These are phyloP conservation scores for Penicillium mononematosum DNA, from an alignment of 495 filamentous ascomycete species.

Conservation along the genomic window DNA sequence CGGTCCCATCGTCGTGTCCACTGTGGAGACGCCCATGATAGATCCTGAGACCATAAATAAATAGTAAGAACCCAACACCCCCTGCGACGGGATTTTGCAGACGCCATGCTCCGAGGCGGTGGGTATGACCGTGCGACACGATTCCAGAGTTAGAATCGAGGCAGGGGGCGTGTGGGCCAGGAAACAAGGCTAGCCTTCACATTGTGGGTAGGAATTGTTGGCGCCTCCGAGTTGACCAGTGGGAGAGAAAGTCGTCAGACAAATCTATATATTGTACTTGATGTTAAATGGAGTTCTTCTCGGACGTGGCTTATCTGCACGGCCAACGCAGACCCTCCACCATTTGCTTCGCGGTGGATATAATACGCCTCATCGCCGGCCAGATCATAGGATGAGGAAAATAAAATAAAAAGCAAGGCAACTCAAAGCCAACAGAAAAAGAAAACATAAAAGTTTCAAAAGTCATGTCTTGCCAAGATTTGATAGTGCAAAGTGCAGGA, in stretches of 20 bases:
- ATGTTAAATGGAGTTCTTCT: not conserved
- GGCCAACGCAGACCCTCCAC: not conserved
- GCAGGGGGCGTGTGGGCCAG: not conserved
- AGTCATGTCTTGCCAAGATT: slow-evolving; percentile 11
- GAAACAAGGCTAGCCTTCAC: not conserved
- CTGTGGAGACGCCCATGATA: slow-evolving; percentile 21
- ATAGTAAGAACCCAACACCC: not conserved
- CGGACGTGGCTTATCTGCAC: not conserved
- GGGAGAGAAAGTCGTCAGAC: not conserved
- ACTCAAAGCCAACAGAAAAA: not conserved
- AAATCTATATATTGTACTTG: not conserved
- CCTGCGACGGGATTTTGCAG: slow-evolving; percentile 14
- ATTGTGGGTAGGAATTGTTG: not conserved
- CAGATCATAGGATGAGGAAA: not conserved
- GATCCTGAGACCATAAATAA: slow-evolving; percentile 1
- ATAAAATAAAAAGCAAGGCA: not conserved
- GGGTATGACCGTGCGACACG: slow-evolving; percentile 15
- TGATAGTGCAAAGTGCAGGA: slow-evolving; percentile 11
- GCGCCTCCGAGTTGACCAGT: not conserved
- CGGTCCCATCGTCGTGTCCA: slow-evolving; percentile 9
- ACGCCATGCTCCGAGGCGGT: slow-evolving; percentile 10
- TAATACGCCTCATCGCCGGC: not conserved
- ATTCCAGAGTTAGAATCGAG: slow-evolving; percentile 11
- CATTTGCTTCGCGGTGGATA: not conserved
- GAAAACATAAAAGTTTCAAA: slow-evolving; percentile 12